Base-by-base conservation (phyloP, 352 stramenopile genomes). In the Pythium periplocum region DNA sequence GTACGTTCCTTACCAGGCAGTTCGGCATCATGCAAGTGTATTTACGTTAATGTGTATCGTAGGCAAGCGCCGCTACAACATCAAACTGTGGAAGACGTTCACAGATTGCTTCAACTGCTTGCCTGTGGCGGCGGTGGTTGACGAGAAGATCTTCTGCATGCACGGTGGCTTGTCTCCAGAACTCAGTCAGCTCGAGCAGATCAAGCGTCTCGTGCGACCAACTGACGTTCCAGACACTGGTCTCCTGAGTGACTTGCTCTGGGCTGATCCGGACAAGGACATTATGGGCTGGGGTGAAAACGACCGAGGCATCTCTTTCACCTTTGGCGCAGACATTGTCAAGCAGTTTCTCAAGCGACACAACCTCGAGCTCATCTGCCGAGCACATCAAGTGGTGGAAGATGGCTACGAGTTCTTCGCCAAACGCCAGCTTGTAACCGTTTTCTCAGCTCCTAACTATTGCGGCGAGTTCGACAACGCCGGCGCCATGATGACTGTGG, bases 121-220 rank as follows among this genome's bases (percentile, higher is more conserved):
- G 12, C 96, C 97, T 2, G 95, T 99, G 33, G 95, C 96, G 3
- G 97, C 97, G 0, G 95, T 99, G 50, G 96, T 99, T 45, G 97
- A 99, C 61, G 97, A 99, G 61, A 98, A 99, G 74, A 99, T 99
- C 62, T 98, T 99, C 62, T 99, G 97, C 73, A 98, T 98, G 74
- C 97, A 99, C 69, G 97, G 97, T 35, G 94, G 95, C 5, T 69
- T 98, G 17, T 98, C 87, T 52, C 97, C 97, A 2, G 96, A 98
- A 57, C 81, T 99, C 44, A 83, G 60, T 81, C 92, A 73, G 82
- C 64, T 98, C 96, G 78, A 84, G 86, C 67, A 97, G 99, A 77
- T 78, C 66, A 97, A 98, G 54, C 80, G 93, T 2, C 95, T 99
- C 47, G 75, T 98, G 6, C 85, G 96, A 48, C 90, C 96, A 12